Evolutionary conservation across 805 yeast genomes (phyloP).

Genomic region (Yamadazyma akitaensis): DNA sequence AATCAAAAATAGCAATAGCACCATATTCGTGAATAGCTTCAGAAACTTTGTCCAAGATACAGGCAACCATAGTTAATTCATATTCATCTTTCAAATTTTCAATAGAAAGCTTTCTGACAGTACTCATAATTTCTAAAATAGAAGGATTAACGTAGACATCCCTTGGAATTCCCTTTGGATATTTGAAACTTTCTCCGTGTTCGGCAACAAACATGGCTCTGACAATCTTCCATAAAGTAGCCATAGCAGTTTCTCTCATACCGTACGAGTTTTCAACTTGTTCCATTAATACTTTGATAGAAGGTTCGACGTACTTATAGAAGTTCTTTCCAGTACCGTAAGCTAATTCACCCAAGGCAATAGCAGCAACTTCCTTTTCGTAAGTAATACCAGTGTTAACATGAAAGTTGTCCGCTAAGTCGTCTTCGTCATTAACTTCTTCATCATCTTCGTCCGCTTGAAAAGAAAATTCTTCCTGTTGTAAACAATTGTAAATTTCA

Average conservation of each 20-base stretch:
- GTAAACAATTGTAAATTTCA: conserved; percentile 74
- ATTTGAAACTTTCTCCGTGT: conserved; percentile 45
- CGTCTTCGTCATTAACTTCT: conserved; percentile 58
- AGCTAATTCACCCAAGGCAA: conserved; percentile 85
- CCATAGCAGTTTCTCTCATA: conserved; percentile 81
- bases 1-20: conserved; percentile 63
- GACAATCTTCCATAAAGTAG: conserved; percentile 78
- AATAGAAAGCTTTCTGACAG: conserved; percentile 65
- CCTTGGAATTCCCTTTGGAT: conserved; percentile 63
- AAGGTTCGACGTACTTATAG: conserved; percentile 69
- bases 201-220: conserved; percentile 61
- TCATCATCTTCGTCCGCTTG: conserved; percentile 48
- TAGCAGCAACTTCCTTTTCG: conserved; percentile 94
- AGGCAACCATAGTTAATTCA: conserved; percentile 77
- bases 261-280: conserved; percentile 87
- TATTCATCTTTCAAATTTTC: conserved; percentile 70
- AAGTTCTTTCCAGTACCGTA: conserved; percentile 80
- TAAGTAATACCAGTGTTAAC: conserved; percentile 93
- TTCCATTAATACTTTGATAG: conserved; percentile 59
- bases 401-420: conserved; percentile 66
- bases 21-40: conserved; percentile 72
- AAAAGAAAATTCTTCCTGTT: conserved; percentile 80
- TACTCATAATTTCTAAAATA: conserved; percentile 56
- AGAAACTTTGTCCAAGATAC: conserved; percentile 69
- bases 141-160: conserved; percentile 57